Base-by-base conservation (phyloP, 2,329 filamentous ascomycete species). In the Cordyceps javanica region DNA sequence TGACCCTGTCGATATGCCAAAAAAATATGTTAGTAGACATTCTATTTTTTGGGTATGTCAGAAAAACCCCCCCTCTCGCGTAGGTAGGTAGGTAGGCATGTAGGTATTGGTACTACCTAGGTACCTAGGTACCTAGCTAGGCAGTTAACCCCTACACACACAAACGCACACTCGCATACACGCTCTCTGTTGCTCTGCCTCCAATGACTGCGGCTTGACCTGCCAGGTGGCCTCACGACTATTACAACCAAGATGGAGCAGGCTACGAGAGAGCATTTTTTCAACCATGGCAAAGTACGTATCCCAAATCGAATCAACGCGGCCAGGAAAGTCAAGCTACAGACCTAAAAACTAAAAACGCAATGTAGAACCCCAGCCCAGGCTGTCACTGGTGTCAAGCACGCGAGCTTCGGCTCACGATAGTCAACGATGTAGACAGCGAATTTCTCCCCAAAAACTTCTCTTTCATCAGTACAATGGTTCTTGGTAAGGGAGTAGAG, bases 351-450 rank as follows among this genome's bases (percentile, higher is more conserved):
- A 8, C 42, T 55, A 30, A 55, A 2, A 5, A 28, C 28, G 14
- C 16, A 11, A 1, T 39, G 46, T 25, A 56, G 45, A 50, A 25
- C 32, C 25, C 44, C 51, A 34, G 26, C 19, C 28, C 19, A n/a
- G 62, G 67, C n/a, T 87, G 83, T 61, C 83, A 86, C 63, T 83
- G 76, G 73, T 87, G 84, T 64, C 83, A 87, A 66, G 73, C 87
- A 34, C 77, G 80, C 7, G 69, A 72, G 1, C 85, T 86, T 41
- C n/a, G 38, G 61, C 68, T 74, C 1, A 80, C 81, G 0, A 78
- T 92, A 1, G 72, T 85, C 53, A 93, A 93, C 66, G 73, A 77
- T 0, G 71, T 82, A 2, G 85, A 88, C 62, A 71, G 77, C 58
- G 76, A 64, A 62, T 77, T 63, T n/a, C 73, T 85, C 14, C 85